Evolutionary conservation across 2,329 filamentous ascomycete genomes (phyloP).

Genomic region (Lachnum nothofagi): DNA sequence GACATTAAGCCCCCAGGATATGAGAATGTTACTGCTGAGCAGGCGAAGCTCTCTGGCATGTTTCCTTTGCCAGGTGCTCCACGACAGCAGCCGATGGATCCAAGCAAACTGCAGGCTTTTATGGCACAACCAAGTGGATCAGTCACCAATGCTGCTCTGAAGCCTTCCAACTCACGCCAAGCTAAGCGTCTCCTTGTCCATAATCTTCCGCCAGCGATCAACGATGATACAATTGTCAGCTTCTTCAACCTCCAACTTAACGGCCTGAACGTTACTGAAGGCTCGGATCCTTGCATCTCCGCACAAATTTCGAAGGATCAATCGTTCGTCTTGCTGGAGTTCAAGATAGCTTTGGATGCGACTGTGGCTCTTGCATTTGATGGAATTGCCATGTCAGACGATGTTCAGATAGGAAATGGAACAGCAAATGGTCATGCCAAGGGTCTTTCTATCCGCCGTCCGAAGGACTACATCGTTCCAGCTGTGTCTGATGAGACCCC

Average conservation of each 20-base stretch:
- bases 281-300: slow-evolving; percentile 75
- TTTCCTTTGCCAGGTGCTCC: slow-evolving; percentile 95
- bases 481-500: slow-evolving; percentile 67
- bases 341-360: slow-evolving; percentile 79
- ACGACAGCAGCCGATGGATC: slow-evolving; percentile 91
- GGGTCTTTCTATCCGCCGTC: slow-evolving; percentile 73
- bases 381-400: slow-evolving; percentile 79
- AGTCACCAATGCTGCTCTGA: slow-evolving; percentile 66
- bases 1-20: slow-evolving; percentile 98
- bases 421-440: slow-evolving; percentile 45
- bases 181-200: slow-evolving; percentile 85
- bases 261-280: slow-evolving; percentile 85
- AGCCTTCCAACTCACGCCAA: slow-evolving; percentile 88
- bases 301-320: slow-evolving; percentile 76
- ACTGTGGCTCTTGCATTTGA: slow-evolving; percentile 88
- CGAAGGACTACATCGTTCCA: slow-evolving; percentile 96
- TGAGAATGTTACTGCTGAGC: slow-evolving; percentile 95
- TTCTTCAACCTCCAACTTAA: slow-evolving; percentile 98
- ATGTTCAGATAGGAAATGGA: slow-evolving; percentile 51
- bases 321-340: slow-evolving; percentile 82
- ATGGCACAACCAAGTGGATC: slow-evolving; percentile 81
- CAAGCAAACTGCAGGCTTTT: slow-evolving; percentile 87
- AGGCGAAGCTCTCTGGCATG: slow-evolving; percentile 98
- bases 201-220: slow-evolving; percentile 69
- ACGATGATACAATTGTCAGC: slow-evolving; percentile 67